phyloP scores from a whole-genome alignment of 2,329 filamentous ascomycete genomes.

The Monosporascus sp. region DNA sequence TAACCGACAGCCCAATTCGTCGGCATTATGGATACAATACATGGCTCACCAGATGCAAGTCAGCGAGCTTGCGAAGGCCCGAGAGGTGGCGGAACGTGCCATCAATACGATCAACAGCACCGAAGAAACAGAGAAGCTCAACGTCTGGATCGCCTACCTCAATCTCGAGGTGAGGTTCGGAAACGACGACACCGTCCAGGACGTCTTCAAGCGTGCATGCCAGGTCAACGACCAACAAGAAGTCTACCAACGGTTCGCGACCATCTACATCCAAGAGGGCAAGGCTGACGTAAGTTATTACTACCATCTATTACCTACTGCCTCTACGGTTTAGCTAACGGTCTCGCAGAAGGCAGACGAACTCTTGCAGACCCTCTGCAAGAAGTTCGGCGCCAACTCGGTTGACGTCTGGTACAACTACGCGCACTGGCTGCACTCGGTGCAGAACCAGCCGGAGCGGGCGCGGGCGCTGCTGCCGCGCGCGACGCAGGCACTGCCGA shows the following conservation, averaged over 20 bases:
- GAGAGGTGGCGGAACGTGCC: constrained; percentile 85
- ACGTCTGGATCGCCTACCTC: constrained; percentile 90
- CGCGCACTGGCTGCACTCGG: constrained; percentile 84
- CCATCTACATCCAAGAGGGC: constrained; percentile 89
- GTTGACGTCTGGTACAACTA: constrained; percentile 90
- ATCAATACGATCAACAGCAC: constrained; percentile 86
- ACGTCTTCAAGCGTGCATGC: constrained; percentile 86
- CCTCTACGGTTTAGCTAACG: constrained; percentile 20
- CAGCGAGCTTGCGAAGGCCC: constrained; percentile 80
- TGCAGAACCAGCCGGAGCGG: constrained; percentile 61
- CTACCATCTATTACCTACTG: neutral
- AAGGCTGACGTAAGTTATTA: constrained; percentile 66
- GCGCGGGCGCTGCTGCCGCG: constrained; percentile 74
- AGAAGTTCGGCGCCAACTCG: constrained; percentile 79
- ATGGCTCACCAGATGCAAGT: constrained; percentile 98
- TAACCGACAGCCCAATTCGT: constrained; percentile 89
- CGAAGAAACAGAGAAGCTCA: constrained; percentile 87
- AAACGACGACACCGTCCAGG: constrained; percentile 73
- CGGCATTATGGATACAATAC: constrained; percentile 89
- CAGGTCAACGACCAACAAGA: constrained; percentile 91
- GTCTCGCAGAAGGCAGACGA: constrained; percentile 72
- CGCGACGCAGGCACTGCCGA: constrained; percentile 75
- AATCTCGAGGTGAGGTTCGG: constrained; percentile 93
- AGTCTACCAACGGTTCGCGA: constrained; percentile 82
- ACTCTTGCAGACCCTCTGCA: constrained; percentile 79